These are phyloP conservation scores for Peniophora sp. DNA, from an alignment of 1,284 basidiomycete genomes.

Conservation along the genomic window DNA sequence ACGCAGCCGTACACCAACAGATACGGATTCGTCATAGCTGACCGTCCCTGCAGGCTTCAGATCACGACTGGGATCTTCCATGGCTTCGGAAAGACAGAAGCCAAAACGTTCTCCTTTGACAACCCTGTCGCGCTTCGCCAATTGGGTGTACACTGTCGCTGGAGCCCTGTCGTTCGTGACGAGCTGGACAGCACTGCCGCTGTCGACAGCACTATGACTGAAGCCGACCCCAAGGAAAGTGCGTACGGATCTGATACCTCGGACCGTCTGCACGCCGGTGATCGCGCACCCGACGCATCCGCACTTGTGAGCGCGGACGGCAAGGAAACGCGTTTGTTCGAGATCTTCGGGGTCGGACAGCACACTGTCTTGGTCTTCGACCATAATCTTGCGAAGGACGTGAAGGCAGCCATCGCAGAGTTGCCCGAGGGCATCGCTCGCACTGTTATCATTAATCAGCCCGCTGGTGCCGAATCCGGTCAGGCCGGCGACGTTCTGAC, in stretches of 20 bases:
- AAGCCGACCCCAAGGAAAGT: background rate
- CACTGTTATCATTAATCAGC: background rate
- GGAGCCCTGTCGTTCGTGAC: slow-evolving; percentile 6
- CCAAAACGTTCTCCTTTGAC: background rate
- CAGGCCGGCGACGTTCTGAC: background rate
- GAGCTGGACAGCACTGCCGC: background rate
- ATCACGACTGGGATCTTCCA: slow-evolving; percentile 2
- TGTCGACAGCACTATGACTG: background rate
- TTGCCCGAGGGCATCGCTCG: background rate
- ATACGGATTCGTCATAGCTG: too few relatives aligned
- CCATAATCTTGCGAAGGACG: background rate
- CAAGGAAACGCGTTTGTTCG: background rate
- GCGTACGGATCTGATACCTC: background rate
- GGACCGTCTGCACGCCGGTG: background rate
- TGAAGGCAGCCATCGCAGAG: background rate
- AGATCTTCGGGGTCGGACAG: background rate
- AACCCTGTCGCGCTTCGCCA: slow-evolving; percentile 1
- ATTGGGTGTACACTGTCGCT: slow-evolving; percentile 8
- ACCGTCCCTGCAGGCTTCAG: slow-evolving; percentile 8
- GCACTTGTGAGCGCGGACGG: background rate
- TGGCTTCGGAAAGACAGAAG: background rate
- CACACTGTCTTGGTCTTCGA: slow-evolving; percentile 5
- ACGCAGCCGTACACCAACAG: too few relatives aligned
- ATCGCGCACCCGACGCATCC: slow-evolving; percentile 3
- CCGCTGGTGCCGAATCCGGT: background rate